Base-by-base conservation (phyloP, 495 filamentous ascomycete genomes). In the Xylaria sp. region DNA sequence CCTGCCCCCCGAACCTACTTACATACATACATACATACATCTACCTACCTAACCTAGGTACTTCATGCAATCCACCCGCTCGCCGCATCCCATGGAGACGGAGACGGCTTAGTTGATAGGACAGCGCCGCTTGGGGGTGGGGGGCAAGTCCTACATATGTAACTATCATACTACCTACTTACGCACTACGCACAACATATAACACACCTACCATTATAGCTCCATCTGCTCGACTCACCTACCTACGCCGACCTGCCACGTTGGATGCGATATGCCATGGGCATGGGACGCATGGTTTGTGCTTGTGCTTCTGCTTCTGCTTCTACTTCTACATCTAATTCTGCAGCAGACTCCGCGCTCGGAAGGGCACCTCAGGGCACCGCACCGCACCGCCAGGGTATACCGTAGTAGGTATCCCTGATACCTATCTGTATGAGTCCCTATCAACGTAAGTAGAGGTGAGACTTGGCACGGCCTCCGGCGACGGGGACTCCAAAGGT, bases 1-100 rank as follows among this genome's bases (percentile, higher is more conserved):
- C 64, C 64, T 67, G 55, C 8, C 8, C 64, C 48, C 33, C 64
- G 31, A 52, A 66, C 33, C 46, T 40, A n/a, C n/a, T n/a, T n/a
- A n/a, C n/a, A n/a, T n/a, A n/a, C n/a, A n/a, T n/a, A n/a, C n/a
- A n/a, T n/a, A n/a, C n/a, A n/a, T n/a, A n/a, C n/a, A n/a, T n/a
- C n/a, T n/a, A n/a, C n/a, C n/a, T n/a, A n/a, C n/a, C n/a, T n/a
- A n/a, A n/a, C n/a, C n/a, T n/a, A n/a, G n/a, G n/a, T n/a, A n/a
- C n/a, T n/a, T n/a, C n/a, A 41, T 53, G 33, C 31, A 33, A 40
- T 40, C 48, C 21, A 53, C 48, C 21, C 5, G 37, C 33, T 48
- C 17, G 64, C 33, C 48, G 48, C 48, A 67, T 40, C 61, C 63
- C 41, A 19, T 21, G 43, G 1, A 11, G 19, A 1, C 2, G 64